Percentiles rank a stretch among this genome's conserved stretches.
These are phyloP conservation scores for Acanthamoeba royreba DNA, from an alignment of 208 protist genomes.

Conservation along the genomic window DNA sequence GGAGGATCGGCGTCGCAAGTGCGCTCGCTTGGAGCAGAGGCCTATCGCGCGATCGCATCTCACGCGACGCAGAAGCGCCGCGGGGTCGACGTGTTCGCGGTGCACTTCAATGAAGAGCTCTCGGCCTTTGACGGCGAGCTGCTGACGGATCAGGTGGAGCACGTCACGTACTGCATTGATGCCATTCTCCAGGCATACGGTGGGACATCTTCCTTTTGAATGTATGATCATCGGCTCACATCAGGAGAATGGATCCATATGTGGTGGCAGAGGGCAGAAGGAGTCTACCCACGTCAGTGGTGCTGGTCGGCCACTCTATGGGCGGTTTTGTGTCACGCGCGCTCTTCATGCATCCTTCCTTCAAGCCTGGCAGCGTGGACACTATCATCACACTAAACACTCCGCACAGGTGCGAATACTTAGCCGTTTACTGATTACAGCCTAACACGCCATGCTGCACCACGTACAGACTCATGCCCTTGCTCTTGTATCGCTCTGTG, in stretches of 20 bases:
- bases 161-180: neutral
- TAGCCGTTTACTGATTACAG: neutral
- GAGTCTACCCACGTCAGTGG: neutral
- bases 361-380: neutral
- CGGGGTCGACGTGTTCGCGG: slow-evolving; percentile 21
- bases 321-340: slow-evolving; percentile 21
- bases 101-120: slow-evolving; percentile 35
- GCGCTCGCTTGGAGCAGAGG: neutral
- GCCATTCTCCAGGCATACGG: neutral
- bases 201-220: neutral
- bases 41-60: neutral
- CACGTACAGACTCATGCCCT: neutral
- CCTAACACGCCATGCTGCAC: neutral
- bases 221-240: no score
- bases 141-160: neutral
- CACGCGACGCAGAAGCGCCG: no score
- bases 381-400: slow-evolving; percentile 38
- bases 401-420: neutral
- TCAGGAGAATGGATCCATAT: no score
- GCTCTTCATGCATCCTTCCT: neutral
- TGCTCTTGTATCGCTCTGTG: neutral
- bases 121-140: slow-evolving; percentile 38
- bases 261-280: no score
- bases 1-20: neutral
- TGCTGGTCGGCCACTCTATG: slow-evolving; percentile 49